Evolutionary conservation across 495 filamentous ascomycete species (phyloP).

Genomic region (Aspergillus nanangensis): DNA sequence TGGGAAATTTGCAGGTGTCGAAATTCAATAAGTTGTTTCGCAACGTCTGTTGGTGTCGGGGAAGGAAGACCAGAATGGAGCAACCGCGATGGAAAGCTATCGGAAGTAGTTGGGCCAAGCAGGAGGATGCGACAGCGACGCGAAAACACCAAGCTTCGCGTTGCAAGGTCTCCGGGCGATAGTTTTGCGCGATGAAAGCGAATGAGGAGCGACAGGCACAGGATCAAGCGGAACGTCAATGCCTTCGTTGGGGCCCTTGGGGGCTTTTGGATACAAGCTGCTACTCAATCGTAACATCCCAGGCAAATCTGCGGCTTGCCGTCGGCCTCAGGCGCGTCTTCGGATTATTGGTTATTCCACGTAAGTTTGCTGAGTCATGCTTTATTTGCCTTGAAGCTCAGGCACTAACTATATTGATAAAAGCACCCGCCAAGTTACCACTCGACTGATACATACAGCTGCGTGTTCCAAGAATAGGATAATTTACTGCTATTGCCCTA

Average conservation of each 20-base stretch:
- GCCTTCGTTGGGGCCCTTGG: conserved; percentile 14
- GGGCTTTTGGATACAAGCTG: conserved; percentile 14
- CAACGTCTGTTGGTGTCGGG: neutral
- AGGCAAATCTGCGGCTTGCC: conserved; percentile 28
- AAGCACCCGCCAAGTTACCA: neutral
- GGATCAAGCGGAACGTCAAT: conserved; percentile 8
- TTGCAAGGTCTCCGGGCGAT: neutral
- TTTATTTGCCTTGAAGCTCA: neutral
- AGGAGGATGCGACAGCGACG: conserved; percentile 14
- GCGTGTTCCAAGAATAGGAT: neutral
- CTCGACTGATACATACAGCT: neutral
- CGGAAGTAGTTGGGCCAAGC: conserved; percentile 10
- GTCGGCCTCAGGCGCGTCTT: conserved; percentile 18
- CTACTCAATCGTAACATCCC: conserved; percentile 16
- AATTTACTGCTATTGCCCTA: too few species aligned
- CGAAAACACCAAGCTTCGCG: conserved; percentile 7
- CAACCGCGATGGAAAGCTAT: conserved; percentile 16
- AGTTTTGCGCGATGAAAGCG: conserved; percentile 5
- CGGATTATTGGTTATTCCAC: conserved; percentile 12
- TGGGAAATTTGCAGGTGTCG: too few species aligned
- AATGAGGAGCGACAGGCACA: conserved; percentile 7
- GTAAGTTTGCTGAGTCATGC: conserved; percentile 1
- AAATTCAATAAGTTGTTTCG: neutral
- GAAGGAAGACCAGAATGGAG: conserved; percentile 5
- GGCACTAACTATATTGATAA: too few species aligned